Base-by-base conservation (phyloP, 352 stramenopile genomes). In the Pythium dissotocum region DNA sequence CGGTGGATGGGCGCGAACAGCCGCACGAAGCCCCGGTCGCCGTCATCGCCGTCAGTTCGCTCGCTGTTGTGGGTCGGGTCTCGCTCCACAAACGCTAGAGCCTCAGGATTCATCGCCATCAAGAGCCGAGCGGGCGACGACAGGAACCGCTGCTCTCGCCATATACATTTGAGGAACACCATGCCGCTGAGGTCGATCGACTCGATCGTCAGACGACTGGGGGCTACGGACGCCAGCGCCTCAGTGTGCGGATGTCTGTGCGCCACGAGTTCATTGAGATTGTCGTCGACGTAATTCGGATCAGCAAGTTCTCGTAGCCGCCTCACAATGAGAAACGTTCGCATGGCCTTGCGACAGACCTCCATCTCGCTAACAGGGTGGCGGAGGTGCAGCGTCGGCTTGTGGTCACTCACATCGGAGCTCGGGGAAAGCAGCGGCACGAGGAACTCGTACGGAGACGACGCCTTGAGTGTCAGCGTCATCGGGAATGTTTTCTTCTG, bases 71-170 rank as follows among this genome's bases (percentile, higher is more conserved):
- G 72, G 16, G 79, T 63, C 13, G 63, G 44, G 21, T 58, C 53
- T 30, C 71, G 79, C 70, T 93, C 85, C 13, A 89, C 79, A 30
- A 93, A 74, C 32, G 80, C 82, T 33, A 90, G 77, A n/a, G 79
- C 83, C 61, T 93, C 85, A 1, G 83, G 80, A 73, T 93, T 93
- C 28, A 93, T 67, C 57, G 89, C 75, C 83, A 93, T 82, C 26
- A 88, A 60, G 8, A 93, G 56, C 54, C 69, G 80, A 4, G 83
- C 82, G 0, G 85, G 82, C 12, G 79, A 80, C 21, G 85, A 71
- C 52, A 91, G 35, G 58, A 93, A 93, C 6, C 85, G 83, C 58
- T 93, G 85, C 56, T 93, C 85, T n/a, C 85, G 78, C 74, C 84
- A 93, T 24, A 88, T 80, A 61, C 85, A 93, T 36, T 74, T 77